Evolutionary conservation across 179 eudicot species (phyloP).

Genomic region (Silene noctiflora): DNA sequence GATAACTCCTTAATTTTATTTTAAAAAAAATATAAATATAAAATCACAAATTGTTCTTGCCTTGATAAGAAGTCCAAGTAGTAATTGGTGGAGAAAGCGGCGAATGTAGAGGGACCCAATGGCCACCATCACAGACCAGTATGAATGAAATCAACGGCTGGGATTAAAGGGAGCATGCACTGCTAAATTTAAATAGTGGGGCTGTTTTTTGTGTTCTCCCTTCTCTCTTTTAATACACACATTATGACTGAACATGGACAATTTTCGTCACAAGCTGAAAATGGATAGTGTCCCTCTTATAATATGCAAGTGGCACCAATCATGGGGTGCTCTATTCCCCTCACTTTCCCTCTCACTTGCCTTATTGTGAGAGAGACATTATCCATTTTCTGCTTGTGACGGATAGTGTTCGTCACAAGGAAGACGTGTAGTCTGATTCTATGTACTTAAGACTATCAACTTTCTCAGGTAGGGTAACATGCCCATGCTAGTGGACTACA

Average conservation of each 20-base stretch:
- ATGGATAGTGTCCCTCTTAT: no score
- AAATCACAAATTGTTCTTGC: neutral
- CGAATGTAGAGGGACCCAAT: neutral
- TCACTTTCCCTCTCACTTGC: no score
- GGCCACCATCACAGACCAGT: neutral
- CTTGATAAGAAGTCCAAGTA: neutral
- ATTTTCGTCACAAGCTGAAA: no score
- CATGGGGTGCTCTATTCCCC: no score
- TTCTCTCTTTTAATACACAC: neutral
- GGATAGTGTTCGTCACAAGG: no score
- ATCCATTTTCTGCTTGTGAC: no score
- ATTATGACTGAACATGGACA: no score
- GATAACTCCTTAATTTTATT: no score
- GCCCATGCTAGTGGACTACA: neutral
- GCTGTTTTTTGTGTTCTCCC: no score
- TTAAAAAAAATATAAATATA: no score
- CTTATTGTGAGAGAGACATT: no score
- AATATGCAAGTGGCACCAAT: no score
- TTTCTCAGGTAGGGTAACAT: neutral
- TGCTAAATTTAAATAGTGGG: neutral
- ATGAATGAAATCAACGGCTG: neutral
- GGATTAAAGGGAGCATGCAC: neutral
- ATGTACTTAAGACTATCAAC: neutral
- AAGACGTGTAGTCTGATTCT: neutral
- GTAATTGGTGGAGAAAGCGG: neutral